phyloP scores from a whole-genome alignment of 148 eudicot genomes.

The Arbutus unedo region DNA sequence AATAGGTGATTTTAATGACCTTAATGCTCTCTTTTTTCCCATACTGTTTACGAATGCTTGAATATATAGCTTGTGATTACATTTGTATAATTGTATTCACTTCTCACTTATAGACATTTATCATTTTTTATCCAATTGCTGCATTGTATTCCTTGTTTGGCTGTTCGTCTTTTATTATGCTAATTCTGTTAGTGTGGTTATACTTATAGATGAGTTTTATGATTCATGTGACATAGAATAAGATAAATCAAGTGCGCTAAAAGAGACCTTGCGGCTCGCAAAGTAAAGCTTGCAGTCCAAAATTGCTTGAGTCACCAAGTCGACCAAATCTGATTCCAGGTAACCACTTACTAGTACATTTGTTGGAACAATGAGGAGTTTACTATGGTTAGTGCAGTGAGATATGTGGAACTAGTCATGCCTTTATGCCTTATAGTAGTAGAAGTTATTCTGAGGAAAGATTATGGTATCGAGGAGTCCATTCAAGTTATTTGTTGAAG shows the following conservation, averaged over 20 bases:
- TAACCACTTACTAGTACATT: too few relatives aligned
- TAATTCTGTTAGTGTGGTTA: neutral
- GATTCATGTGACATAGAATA: neutral
- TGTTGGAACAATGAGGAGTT: too few relatives aligned
- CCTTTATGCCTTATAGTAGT: too few relatives aligned
- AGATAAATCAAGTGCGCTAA: too few relatives aligned
- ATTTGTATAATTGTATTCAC: neutral
- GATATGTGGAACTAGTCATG: too few relatives aligned
- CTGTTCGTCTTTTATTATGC: neutral
- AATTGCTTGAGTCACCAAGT: too few relatives aligned
- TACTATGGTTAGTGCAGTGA: too few relatives aligned
- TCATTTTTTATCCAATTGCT: neutral
- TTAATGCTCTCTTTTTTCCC: neutral
- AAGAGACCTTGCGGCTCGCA: too few relatives aligned
- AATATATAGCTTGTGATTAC: neutral
- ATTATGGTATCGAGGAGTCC: too few relatives aligned
- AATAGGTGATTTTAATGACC: slow-evolving; percentile 15
- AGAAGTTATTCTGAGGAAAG: too few relatives aligned
- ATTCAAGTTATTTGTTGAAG: neutral
- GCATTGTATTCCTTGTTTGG: neutral
- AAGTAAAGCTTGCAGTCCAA: too few relatives aligned
- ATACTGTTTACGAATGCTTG: neutral
- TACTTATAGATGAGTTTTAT: neutral
- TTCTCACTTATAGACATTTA: neutral
- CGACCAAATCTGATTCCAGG: too few relatives aligned